A percentile compares a stretch with the other conserved stretches of the same genome.
Conservation (phyloP, 306 rosid genomes). For the Glycine latifolia region DNA sequence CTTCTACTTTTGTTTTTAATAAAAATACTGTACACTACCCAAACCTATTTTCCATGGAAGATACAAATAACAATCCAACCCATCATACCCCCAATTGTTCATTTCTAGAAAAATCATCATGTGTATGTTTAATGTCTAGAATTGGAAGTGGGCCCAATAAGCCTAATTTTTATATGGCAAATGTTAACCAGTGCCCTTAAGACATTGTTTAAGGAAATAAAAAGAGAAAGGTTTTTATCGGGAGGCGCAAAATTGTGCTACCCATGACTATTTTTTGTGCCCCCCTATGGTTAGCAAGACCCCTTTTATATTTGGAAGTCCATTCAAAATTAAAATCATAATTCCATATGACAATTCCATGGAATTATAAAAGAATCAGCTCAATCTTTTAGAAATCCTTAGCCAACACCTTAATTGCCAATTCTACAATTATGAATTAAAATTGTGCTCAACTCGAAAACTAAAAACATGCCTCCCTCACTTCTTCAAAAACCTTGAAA, state of each 20-base stretch:
- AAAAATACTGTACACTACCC: background rate
- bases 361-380: background rate
- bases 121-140: background rate
- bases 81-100: background rate
- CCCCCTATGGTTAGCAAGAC: too few relatives aligned
- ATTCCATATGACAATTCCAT: constrained; percentile 1
- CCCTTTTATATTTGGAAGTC: background rate
- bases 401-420: background rate
- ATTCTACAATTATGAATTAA: too few relatives aligned
- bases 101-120: background rate
- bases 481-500: too few relatives aligned
- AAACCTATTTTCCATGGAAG: background rate
- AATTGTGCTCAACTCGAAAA: too few relatives aligned
- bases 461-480: too few relatives aligned
- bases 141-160: background rate
- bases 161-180: background rate
- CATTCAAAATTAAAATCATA: background rate
- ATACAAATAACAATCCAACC: background rate
- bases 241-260: too few relatives aligned
- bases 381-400: background rate
- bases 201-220: too few relatives aligned
- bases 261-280: too few relatives aligned
- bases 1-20: background rate
- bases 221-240: too few relatives aligned
- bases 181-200: too few relatives aligned